Conservation (phyloP, 2,329 filamentous ascomycete species). For the Xylogone sp. region DNA sequence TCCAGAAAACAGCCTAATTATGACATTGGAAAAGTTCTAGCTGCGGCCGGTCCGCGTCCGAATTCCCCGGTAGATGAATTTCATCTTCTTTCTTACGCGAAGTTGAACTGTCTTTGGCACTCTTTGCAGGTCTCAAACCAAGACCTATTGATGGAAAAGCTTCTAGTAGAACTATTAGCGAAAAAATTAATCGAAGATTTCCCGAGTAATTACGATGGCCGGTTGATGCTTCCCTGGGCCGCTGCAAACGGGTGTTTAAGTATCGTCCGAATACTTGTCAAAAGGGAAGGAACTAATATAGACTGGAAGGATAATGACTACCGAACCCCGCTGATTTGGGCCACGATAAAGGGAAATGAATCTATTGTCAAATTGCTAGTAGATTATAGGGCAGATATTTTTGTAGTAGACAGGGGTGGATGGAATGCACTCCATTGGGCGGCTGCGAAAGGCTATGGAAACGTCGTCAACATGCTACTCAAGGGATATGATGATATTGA, state of each 20-base stretch:
- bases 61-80: conserved; percentile 4
- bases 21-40: conserved; percentile 7
- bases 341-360: neutral
- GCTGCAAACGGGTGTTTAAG: too few species aligned
- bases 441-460: neutral
- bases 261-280: too few species aligned
- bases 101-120: conserved; percentile 1
- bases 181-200: too few species aligned
- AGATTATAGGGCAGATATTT: neutral
- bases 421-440: neutral
- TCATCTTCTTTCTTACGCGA: conserved; percentile 10
- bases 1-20: conserved; percentile 3
- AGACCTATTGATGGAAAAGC: neutral
- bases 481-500: too few species aligned
- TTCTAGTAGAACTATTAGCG: too few species aligned
- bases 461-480: neutral
- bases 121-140: neutral
- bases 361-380: neutral
- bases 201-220: too few species aligned
- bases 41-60: conserved; percentile 3
- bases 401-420: neutral
- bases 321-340: neutral
- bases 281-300: neutral
- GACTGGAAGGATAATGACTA: neutral
- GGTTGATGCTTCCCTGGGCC: too few species aligned